A percentile compares a stretch with the other conserved stretches of the same genome.
Conservation (phyloP, 176 grass and related monocot species). For the Aegilops umbellulata region DNA sequence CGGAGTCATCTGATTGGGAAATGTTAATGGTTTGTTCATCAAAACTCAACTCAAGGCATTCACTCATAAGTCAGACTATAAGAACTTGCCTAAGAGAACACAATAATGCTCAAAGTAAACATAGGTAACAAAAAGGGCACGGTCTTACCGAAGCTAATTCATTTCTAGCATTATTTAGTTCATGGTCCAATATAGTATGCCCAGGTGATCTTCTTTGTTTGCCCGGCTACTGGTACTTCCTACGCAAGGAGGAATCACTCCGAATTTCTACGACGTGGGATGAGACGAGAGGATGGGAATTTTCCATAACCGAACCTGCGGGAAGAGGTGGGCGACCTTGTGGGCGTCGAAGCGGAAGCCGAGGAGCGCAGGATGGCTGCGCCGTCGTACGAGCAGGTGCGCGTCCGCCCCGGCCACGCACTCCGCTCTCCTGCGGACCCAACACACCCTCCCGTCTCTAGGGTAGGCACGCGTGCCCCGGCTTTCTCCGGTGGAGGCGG, state of each 20-base stretch:
- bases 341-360: too few species aligned
- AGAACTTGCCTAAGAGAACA: not conserved
- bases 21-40: constrained; percentile 12
- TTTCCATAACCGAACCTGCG: too few species aligned
- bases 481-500: too few species aligned
- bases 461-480: too few species aligned
- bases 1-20: not conserved
- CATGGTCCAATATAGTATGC: constrained; percentile 91
- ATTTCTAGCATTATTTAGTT: constrained; percentile 81
- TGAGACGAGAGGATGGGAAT: too few species aligned
- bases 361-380: too few species aligned
- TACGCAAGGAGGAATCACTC: not conserved
- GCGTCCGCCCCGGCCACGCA: too few species aligned
- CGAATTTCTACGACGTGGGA: too few species aligned
- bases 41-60: not conserved
- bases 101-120: not conserved
- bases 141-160: constrained; percentile 53
- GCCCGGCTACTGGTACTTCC: constrained; percentile 89
- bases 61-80: not conserved
- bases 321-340: too few species aligned
- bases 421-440: too few species aligned
- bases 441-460: too few species aligned
- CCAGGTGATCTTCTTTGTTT: constrained; percentile 84
- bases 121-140: not conserved
- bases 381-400: too few species aligned